Evolutionary conservation across 1,284 basidiomycete species (phyloP).

Genomic region (Calocybe gambosa): DNA sequence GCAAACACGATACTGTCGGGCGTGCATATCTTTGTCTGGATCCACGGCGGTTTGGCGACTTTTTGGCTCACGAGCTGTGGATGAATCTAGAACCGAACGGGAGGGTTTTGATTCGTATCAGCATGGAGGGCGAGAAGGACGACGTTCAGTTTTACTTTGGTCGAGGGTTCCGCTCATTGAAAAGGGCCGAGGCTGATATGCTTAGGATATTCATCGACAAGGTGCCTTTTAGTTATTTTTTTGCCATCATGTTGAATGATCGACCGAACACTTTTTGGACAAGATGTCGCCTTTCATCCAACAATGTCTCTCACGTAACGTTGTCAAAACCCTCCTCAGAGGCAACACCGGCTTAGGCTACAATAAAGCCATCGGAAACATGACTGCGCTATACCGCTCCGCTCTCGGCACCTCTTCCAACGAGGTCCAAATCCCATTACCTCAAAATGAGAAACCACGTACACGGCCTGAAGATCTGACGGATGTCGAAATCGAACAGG

Average conservation of each 20-base stretch:
- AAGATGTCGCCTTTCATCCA: slow-evolving; percentile 94
- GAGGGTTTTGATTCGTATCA: slow-evolving; percentile 81
- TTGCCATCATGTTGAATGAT: neutral
- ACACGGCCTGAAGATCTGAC: slow-evolving; percentile 70
- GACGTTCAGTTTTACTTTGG: slow-evolving; percentile 99
- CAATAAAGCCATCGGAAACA: slow-evolving; percentile 75
- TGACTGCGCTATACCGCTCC: slow-evolving; percentile 76
- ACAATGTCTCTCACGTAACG: slow-evolving; percentile 77
- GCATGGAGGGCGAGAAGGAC: slow-evolving; percentile 98
- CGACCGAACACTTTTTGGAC: neutral
- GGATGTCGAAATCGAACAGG: slow-evolving; percentile 93
- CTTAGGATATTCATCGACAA: slow-evolving; percentile 96
- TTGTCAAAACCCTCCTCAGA: slow-evolving; percentile 77
- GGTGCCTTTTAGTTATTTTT: slow-evolving; percentile 38
- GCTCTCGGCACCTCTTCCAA: slow-evolving; percentile 56
- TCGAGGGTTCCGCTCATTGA: slow-evolving; percentile 89
- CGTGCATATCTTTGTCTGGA: slow-evolving; percentile 91
- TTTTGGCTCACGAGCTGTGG: slow-evolving; percentile 89
- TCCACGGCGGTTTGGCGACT: slow-evolving; percentile 83
- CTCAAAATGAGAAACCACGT: slow-evolving; percentile 63
- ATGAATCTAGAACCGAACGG: slow-evolving; percentile 88
- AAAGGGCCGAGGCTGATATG: slow-evolving; percentile 95
- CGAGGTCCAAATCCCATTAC: slow-evolving; percentile 77
- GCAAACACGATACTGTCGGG: slow-evolving; percentile 89
- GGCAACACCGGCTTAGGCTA: slow-evolving; percentile 66